These are phyloP conservation scores for Raphanus raphanistrum DNA, from an alignment of 345 rosid genomes.

Conservation along the genomic window DNA sequence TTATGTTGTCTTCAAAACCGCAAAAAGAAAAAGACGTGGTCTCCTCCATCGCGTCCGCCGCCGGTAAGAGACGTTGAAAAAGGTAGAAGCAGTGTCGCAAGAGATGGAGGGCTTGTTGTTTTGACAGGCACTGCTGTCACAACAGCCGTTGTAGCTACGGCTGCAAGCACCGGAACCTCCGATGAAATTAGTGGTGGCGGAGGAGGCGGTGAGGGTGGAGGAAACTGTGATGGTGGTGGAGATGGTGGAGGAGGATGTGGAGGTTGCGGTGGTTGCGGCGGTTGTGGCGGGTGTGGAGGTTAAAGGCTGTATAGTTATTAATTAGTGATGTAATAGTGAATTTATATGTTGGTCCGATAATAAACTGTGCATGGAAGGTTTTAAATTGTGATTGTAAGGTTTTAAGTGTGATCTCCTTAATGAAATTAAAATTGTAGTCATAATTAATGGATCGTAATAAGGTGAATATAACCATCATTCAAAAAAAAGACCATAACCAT, in stretches of 20 bases:
- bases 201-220: not conserved
- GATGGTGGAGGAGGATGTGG: conserved; percentile 17
- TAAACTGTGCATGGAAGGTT: not conserved
- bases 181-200: not conserved
- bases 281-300: conserved; percentile 24
- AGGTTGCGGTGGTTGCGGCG: conserved; percentile 23
- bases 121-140: conserved; percentile 16
- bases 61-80: conserved; percentile 26
- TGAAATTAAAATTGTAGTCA: not conserved
- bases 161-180: not conserved
- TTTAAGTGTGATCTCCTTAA: conserved; percentile 7
- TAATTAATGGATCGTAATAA: not conserved
- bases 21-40: not conserved
- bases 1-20: conserved; percentile 13
- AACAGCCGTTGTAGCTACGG: conserved; percentile 18
- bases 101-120: conserved; percentile 26
- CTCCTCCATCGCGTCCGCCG: not conserved
- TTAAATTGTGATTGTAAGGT: not conserved
- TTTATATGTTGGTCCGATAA: not conserved
- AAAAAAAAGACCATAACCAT: too few relatives aligned
- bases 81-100: conserved; percentile 12
- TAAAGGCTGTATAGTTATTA: not conserved
- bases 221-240: not conserved
- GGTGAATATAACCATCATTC: not conserved
- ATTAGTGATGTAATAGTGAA: not conserved